A percentile compares a stretch with the other conserved stretches of the same genome.
phyloP scores from a whole-genome alignment of 768 basidiomycete species.

The Phlebiopsis gigantea region DNA sequence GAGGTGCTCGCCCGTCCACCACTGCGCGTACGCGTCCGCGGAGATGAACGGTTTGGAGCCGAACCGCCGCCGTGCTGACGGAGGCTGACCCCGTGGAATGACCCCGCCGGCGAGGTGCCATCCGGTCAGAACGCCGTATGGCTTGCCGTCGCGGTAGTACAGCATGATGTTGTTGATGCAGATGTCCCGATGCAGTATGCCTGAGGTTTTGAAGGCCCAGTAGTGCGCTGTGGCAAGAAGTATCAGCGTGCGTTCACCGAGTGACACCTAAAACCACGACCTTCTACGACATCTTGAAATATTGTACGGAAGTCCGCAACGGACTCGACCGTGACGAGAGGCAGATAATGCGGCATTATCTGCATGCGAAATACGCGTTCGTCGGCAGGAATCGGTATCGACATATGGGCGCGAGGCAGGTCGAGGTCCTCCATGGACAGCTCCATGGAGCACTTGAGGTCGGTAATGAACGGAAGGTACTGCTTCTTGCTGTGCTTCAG shows the following conservation, averaged over 20 bases:
- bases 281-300: background rate
- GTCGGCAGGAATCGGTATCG: background rate
- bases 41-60: constrained; percentile 10
- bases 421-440: constrained; percentile 1
- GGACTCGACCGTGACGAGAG: background rate
- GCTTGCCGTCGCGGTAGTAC: background rate
- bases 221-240: constrained; percentile 10
- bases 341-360: constrained; percentile 2
- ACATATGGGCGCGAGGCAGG: constrained; percentile 2
- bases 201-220: constrained; percentile 9
- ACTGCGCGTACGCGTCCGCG: background rate
- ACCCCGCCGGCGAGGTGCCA: constrained; percentile 6
- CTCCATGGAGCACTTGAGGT: constrained; percentile 1
- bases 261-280: background rate
- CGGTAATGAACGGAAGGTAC: background rate
- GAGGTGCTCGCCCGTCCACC: constrained; percentile 1
- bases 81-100: background rate
- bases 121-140: constrained; percentile 2
- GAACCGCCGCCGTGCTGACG: background rate
- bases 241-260: background rate
- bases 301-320: background rate
- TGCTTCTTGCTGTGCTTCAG: background rate
- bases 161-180: constrained; percentile 18
- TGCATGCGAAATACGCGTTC: background rate
- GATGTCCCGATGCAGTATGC: constrained; percentile 14